phyloP scores from a whole-genome alignment of 2,329 filamentous ascomycete species.

The Exserohilum turcica region DNA sequence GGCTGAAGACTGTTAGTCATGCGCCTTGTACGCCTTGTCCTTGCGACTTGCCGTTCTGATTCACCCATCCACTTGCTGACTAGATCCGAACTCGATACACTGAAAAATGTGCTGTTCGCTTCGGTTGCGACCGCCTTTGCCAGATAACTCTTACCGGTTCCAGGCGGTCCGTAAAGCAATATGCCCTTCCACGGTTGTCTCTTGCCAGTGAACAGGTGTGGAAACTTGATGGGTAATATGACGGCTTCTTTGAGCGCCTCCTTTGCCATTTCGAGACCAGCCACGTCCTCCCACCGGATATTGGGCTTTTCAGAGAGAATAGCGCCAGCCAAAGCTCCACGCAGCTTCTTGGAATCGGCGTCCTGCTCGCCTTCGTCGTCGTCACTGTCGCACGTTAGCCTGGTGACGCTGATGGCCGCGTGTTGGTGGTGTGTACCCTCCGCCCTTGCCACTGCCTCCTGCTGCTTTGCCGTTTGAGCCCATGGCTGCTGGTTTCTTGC shows the following conservation, averaged over 20 bases:
- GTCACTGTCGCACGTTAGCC: slow-evolving; percentile 54
- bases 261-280: slow-evolving; percentile 90
- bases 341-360: slow-evolving; percentile 92
- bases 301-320: slow-evolving; percentile 96
- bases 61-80: slow-evolving; percentile 99
- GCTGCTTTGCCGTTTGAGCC: slow-evolving; percentile 72
- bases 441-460: slow-evolving; percentile 65
- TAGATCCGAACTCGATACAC: slow-evolving; percentile 93
- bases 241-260: slow-evolving; percentile 98
- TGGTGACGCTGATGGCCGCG: not conserved
- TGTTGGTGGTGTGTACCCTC: slow-evolving; percentile 49
- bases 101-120: slow-evolving; percentile 99
- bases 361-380: slow-evolving; percentile 70
- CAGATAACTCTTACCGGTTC: slow-evolving; percentile 96
- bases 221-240: slow-evolving; percentile 97
- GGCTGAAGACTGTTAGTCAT: slow-evolving; percentile 55
- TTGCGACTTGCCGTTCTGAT: slow-evolving; percentile 76
- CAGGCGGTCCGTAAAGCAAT: slow-evolving; percentile 90
- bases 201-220: slow-evolving; percentile 93
- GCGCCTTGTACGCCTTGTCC: not conserved
- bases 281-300: slow-evolving; percentile 97
- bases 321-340: slow-evolving; percentile 86
- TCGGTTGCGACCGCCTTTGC: slow-evolving; percentile 98
- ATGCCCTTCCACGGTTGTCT: slow-evolving; percentile 99
- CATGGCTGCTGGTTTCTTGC: slow-evolving; percentile 72